Percentiles rank a stretch among this genome's conserved stretches.
phyloP scores from a whole-genome alignment of 345 rosid genomes.

The Cardamine resedifolia region DNA sequence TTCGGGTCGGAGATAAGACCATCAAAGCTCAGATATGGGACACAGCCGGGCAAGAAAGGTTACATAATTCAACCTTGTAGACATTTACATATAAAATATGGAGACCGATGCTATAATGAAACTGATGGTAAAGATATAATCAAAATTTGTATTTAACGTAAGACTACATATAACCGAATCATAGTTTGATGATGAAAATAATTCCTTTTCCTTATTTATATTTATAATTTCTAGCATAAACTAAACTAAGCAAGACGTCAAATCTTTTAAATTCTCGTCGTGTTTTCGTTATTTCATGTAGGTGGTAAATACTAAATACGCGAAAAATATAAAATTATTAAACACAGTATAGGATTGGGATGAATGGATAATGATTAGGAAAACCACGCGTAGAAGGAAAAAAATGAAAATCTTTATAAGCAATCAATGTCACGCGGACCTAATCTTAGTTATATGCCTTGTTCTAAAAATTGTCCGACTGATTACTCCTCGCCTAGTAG shows the following conservation, averaged over 20 bases:
- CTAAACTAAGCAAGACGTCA: neutral
- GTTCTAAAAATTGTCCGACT: no score
- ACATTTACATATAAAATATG: neutral
- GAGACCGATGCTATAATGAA: neutral
- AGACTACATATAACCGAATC: no score
- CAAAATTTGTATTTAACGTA: no score
- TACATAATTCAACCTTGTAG: conserved; percentile 1
- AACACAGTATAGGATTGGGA: neutral
- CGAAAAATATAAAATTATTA: neutral
- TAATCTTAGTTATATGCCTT: conserved; percentile 28
- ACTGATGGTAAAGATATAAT: neutral
- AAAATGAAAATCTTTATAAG: conserved; percentile 4
- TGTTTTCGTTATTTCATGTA: neutral
- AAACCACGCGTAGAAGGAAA: conserved; percentile 16
- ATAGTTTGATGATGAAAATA: neutral
- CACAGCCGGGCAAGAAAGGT: conserved; percentile 97
- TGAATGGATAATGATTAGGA: conserved; percentile 8
- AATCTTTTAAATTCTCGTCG: neutral
- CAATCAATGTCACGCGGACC: conserved; percentile 31
- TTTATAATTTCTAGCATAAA: neutral
- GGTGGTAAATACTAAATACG: neutral
- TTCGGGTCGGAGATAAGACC: conserved; percentile 62
- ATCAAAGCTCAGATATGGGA: conserved; percentile 94
- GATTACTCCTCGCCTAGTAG: no score
- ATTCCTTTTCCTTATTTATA: neutral